Percentiles rank a stretch among this genome's conserved stretches.
phyloP scores from a whole-genome alignment of 2,329 filamentous ascomycete species.

The Trichoderma cornu-damae region DNA sequence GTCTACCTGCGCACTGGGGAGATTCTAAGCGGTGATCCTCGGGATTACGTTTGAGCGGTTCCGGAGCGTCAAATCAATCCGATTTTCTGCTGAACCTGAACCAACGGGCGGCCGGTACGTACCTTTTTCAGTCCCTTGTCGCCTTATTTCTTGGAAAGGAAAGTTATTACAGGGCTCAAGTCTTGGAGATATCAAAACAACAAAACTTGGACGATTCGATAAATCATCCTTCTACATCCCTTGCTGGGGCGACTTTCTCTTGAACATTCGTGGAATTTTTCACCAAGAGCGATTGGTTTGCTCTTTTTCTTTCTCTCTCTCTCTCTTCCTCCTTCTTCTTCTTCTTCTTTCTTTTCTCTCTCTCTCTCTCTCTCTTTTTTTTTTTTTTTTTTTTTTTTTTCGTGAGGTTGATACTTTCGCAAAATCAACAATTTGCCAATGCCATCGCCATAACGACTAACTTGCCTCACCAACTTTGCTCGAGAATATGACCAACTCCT shows the following conservation, averaged over 20 bases:
- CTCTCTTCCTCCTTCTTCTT: too few relatives aligned
- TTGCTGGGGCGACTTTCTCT: neutral
- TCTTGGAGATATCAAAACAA: constrained; percentile 7
- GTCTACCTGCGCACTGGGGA: neutral
- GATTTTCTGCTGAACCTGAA: neutral
- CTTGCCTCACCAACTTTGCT: neutral
- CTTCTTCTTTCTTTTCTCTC: too few relatives aligned
- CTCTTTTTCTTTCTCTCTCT: neutral
- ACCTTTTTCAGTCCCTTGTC: neutral
- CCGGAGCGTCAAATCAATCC: constrained; percentile 17
- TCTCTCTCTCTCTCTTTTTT: too few relatives aligned
- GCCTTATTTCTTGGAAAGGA: neutral
- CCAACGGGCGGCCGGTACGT: constrained; percentile 7
- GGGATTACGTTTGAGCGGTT: constrained; percentile 24
- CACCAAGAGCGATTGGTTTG: neutral
- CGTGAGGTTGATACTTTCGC: neutral
- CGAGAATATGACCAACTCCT: constrained; percentile 40
- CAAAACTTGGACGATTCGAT: too few relatives aligned
- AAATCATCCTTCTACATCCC: neutral
- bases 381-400: neutral
- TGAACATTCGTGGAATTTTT: neutral
- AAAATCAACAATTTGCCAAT: constrained; percentile 6
- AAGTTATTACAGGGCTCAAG: constrained; percentile 1
- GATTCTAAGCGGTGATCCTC: neutral
- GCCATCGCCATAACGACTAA: constrained; percentile 10